Evolutionary conservation across 495 filamentous ascomycete genomes (phyloP), one percentile per base, ranked within the genome.

Genomic region (Sphaerosporella brunnea): DNA sequence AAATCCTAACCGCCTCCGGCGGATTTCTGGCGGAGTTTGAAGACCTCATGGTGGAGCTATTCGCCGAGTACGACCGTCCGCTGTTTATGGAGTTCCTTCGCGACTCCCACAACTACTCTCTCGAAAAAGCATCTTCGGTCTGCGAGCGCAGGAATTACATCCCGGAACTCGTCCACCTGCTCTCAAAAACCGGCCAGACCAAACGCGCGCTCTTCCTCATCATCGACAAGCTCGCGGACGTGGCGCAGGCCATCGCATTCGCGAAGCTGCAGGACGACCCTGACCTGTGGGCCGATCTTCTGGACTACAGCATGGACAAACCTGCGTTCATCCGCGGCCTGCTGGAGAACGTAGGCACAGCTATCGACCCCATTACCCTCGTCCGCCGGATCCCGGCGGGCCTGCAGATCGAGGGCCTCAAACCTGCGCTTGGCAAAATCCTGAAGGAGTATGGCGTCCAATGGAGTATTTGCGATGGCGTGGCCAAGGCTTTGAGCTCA

Each of bases 221-320:
- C 52, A 86, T 95, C 56, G 82, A 87, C 50, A 77, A 80, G 7
- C 69, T 97, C 4, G 74, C 74, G 47, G 86, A 96, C 55, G 84
- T 96, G 36, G 80, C 77, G 3, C 82, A 85, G 49, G 90, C 90
- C 37, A 96, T 97, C 51, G 72, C 79, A 5, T 97, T 96, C 52
- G 85, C 86, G 40, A 93, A 94, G 63, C 78, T 84, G 38, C 86
- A 94, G 60, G 73, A 86, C 49, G 88, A 96, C 50, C 74, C 76
- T 0, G 82, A 88, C 53, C 71, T 97, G 0, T 97, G 90, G 90
- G 79, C 93, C 51, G 90, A 97, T 56, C 71, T 97, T 8, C 75
- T 97, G 18, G 74, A 86, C 49, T 95, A 95, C 66, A 80, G 76
- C 19, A 96, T 97, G 92, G 84, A 93, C 63, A 93, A 93, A 53